Evolutionary conservation across 202 grass and related monocot genomes (phyloP), one percentile per base, ranked within the genome.

Genomic region (Elaeis oleifera): DNA sequence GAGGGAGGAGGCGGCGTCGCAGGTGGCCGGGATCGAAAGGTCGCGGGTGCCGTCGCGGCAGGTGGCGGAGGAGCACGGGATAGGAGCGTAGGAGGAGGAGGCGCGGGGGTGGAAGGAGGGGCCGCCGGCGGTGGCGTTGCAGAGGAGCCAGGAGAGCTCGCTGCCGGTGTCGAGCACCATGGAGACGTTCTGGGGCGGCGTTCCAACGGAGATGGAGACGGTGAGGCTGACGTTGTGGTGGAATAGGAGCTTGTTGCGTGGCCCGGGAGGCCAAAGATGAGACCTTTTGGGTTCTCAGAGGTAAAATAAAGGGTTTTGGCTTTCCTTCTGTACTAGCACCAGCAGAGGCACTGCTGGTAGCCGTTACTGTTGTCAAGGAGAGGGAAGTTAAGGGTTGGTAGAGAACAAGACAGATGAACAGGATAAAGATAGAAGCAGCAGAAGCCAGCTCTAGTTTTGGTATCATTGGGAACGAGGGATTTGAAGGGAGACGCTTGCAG

Each of bases 151-250:
- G 19, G 82, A 89, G 63, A 95, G 77, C 84, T 95, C 85, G 70
- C 90, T 95, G 64, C 90, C 82, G 32, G 85, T 95, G 81, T 95
- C 85, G 31, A 95, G 79, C 49, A 89, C 90, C 90, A 89, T 86
- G 15, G 85, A 83, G 3, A 79, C 77, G 71, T 89, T 85, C 76
- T 89, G 90, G 71, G 82, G 85, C 49, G 90, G 90, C 58, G 63
- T 70, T 58, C 90, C 90, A 53, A 86, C 77, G 28, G 79, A 55
- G 49, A 86, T 59, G 53, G 74, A 52, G 58, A 90, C 83, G 50
- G 74, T 83, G 62, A 95, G 78, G 76, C 82, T 89, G 24, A 89
- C 77, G 29, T 89, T 81, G 67, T 78, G 74, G 29, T 81, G 85
- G 83, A 95, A 86, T 59, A 65, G 72, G 5, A 95, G 67, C 68